Evolutionary conservation across 2,329 filamentous ascomycete genomes (phyloP).

Genomic region (Neofusicoccum sp.): DNA sequence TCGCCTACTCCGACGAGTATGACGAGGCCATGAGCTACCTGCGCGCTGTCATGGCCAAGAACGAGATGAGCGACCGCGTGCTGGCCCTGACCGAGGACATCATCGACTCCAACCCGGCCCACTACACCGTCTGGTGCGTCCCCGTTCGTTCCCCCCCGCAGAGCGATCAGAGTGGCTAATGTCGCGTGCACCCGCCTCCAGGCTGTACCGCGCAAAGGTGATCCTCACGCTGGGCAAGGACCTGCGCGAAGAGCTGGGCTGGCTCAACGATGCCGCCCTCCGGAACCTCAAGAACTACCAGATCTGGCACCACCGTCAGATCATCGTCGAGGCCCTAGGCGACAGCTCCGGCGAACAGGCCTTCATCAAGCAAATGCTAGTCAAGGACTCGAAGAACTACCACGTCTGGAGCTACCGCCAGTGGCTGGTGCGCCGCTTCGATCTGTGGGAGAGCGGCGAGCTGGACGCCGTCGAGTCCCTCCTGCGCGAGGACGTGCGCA

Average conservation of each 20-base stretch:
- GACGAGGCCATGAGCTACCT: conserved; percentile 91
- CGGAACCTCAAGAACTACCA: conserved; percentile 96
- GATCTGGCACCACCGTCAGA: conserved; percentile 77
- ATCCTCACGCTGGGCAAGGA: conserved; percentile 68
- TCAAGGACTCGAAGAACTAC: conserved; percentile 92
- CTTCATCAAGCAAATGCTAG: conserved; percentile 81
- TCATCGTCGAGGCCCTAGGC: conserved; percentile 58
- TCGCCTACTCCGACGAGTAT: conserved; percentile 89
- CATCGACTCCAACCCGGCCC: conserved; percentile 90
- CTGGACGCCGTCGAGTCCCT: conserved; percentile 71
- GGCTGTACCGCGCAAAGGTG: conserved; percentile 83
- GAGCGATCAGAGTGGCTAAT: not conserved
- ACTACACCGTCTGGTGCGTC: conserved; percentile 90
- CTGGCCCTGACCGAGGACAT: conserved; percentile 84
- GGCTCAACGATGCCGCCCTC: conserved; percentile 83
- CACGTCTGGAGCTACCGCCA: conserved; percentile 98
- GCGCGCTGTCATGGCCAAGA: conserved; percentile 85
- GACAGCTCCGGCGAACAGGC: conserved; percentile 68
- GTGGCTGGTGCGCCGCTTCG: conserved; percentile 68
- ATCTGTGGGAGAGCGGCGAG: conserved; percentile 62
- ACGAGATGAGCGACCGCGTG: conserved; percentile 79
- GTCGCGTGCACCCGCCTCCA: conserved; percentile 29
- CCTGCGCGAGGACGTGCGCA: conserved; percentile 80
- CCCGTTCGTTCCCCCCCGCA: not conserved
- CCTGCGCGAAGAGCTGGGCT: conserved; percentile 73